Conservation (phyloP, 2,329 filamentous ascomycete species). For the Furcasterigmium furcatum region DNA sequence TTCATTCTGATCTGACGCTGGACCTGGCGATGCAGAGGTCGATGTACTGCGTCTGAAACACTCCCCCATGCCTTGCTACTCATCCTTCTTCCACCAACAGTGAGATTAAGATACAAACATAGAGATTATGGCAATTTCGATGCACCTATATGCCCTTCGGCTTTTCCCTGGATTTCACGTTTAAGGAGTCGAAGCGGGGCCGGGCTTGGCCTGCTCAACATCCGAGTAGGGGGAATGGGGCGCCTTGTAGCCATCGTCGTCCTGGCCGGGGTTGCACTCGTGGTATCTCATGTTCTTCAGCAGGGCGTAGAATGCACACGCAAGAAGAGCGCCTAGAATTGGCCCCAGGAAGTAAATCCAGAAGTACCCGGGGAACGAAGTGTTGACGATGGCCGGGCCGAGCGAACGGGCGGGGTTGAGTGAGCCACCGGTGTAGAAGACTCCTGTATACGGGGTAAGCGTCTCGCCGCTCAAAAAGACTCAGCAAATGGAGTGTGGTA, state of each 20-base stretch:
- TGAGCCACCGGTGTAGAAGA: constrained; percentile 43
- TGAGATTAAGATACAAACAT: too few relatives aligned
- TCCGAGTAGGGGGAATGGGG: background rate
- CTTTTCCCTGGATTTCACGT: too few relatives aligned
- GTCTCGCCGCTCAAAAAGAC: background rate
- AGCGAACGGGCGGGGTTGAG: constrained; percentile 50
- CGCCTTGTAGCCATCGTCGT: constrained; percentile 21
- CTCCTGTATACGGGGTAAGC: constrained; percentile 17
- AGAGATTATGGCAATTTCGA: too few relatives aligned
- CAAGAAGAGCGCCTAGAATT: constrained; percentile 43
- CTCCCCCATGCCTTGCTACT: too few relatives aligned
- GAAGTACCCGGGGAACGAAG: constrained; percentile 38
- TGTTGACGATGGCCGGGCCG: constrained; percentile 40
- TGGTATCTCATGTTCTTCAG: constrained; percentile 50
- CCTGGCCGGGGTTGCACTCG: constrained; percentile 46
- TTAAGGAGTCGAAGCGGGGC: background rate
- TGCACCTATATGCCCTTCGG: too few relatives aligned
- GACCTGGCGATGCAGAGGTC: too few relatives aligned
- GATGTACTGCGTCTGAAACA: too few relatives aligned
- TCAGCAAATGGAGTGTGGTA: background rate
- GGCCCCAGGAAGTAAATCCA: constrained; percentile 57
- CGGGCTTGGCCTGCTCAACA: background rate
- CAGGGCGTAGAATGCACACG: constrained; percentile 45
- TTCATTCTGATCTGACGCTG: too few relatives aligned
- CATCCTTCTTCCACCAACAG: too few relatives aligned